Percentiles rank a stretch among this genome's conserved stretches.
These are phyloP conservation scores for Vanrija pseudolonga DNA, from an alignment of 1,284 basidiomycete genomes.

Conservation along the genomic window DNA sequence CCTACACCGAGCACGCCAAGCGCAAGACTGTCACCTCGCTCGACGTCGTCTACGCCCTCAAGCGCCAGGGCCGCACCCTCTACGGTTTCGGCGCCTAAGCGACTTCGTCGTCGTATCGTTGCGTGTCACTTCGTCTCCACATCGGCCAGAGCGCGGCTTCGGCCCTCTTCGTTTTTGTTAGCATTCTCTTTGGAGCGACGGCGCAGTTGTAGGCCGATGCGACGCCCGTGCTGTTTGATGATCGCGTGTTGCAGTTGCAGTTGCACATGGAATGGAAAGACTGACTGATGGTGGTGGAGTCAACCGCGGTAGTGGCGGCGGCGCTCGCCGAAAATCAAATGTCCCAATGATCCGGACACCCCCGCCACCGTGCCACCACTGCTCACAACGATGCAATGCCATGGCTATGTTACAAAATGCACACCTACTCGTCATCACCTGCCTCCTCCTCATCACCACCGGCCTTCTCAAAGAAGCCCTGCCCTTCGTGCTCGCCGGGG, in stretches of 20 bases:
- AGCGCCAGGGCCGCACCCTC: slow-evolving; percentile 81
- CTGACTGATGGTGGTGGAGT: background rate
- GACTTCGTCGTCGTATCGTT: background rate
- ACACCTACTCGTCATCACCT: slow-evolving; percentile 52
- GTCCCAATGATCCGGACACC: no score
- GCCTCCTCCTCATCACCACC: slow-evolving; percentile 50
- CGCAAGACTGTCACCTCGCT: slow-evolving; percentile 83
- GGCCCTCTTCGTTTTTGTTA: slow-evolving; percentile 12
- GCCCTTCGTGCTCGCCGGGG: slow-evolving; percentile 12
- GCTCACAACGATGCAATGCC: background rate
- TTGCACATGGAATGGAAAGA: background rate
- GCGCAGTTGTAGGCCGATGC: slow-evolving; percentile 13
- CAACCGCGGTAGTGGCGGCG: no score
- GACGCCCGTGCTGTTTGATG: slow-evolving; percentile 4
- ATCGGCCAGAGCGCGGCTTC: slow-evolving; percentile 1
- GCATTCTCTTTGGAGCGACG: slow-evolving; percentile 9
- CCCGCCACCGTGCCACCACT: no score
- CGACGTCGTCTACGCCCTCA: slow-evolving; percentile 80
- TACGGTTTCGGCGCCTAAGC: slow-evolving; percentile 73
- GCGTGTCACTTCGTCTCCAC: background rate
- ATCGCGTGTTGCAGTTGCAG: background rate
- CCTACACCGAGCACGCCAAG: slow-evolving; percentile 92
- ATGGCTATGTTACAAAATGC: background rate
- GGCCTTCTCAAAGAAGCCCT: slow-evolving; percentile 55
- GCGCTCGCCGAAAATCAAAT: no score